A percentile compares a stretch with the other conserved stretches of the same genome.
Evolutionary conservation across 2,329 filamentous ascomycete genomes (phyloP).

Genomic region (Aspergillus japonicus): DNA sequence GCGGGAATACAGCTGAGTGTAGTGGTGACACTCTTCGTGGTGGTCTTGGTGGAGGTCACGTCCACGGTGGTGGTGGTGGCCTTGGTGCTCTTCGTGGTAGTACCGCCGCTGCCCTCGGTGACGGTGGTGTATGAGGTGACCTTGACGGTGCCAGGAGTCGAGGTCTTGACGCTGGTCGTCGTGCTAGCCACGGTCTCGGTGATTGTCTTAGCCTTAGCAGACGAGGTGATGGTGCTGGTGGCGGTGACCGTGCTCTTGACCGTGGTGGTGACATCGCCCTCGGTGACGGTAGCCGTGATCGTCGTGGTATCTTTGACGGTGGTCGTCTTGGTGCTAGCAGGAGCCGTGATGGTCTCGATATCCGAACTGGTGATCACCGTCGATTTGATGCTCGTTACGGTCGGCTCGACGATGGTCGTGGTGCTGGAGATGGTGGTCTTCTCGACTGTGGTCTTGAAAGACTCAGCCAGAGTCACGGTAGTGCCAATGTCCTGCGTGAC

Average conservation of each 20-base stretch:
- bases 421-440: slow-evolving; percentile 26
- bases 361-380: slow-evolving; percentile 29
- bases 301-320: slow-evolving; percentile 23
- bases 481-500: slow-evolving; percentile 2
- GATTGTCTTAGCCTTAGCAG: slow-evolving; percentile 7
- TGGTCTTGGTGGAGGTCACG: background rate
- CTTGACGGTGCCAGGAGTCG: background rate
- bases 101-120: slow-evolving; percentile 25
- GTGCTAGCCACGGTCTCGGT: slow-evolving; percentile 4
- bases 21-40: background rate
- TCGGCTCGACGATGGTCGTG: slow-evolving; percentile 24
- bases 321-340: slow-evolving; percentile 23
- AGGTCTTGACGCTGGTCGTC: background rate
- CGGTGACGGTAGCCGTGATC: slow-evolving; percentile 22
- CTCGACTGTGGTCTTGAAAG: slow-evolving; percentile 18
- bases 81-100: background rate
- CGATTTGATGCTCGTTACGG: slow-evolving; percentile 28
- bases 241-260: slow-evolving; percentile 7
- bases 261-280: slow-evolving; percentile 24
- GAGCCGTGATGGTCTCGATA: slow-evolving; percentile 34
- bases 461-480: slow-evolving; percentile 6
- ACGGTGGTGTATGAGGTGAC: slow-evolving; percentile 19
- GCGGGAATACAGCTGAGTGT: background rate
- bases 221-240: slow-evolving; percentile 3
- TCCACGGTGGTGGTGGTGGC: background rate